Conservation (phyloP, 2,329 filamentous ascomycete species). For the Tolypocladium album region DNA sequence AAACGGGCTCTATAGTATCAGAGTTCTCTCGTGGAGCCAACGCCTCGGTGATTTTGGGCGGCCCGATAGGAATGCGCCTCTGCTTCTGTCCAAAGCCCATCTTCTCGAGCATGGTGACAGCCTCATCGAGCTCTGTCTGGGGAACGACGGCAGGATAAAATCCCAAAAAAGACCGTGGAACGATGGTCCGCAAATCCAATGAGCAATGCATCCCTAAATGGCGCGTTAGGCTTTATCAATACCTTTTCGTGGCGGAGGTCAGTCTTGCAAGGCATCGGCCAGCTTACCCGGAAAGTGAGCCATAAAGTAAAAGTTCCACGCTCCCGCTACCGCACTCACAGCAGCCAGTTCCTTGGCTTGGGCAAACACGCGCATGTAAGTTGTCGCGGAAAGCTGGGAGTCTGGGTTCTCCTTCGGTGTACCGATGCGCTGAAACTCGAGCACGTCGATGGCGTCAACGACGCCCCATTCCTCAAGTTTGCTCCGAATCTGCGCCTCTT, state of each 20-base stretch:
- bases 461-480: conserved; percentile 26
- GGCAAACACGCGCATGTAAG: conserved; percentile 32
- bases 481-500: conserved; percentile 34
- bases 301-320: conserved; percentile 22
- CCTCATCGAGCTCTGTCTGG: conserved; percentile 20
- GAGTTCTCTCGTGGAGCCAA: conserved; percentile 9
- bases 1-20: conserved; percentile 7
- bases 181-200: conserved; percentile 27
- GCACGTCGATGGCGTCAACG: conserved; percentile 29
- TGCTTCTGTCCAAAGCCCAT: background rate
- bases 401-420: conserved; percentile 19
- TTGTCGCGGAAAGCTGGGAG: conserved; percentile 29
- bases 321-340: conserved; percentile 16
- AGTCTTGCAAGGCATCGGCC: background rate
- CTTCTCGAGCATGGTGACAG: conserved; percentile 8
- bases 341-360: conserved; percentile 20
- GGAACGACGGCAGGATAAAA: conserved; percentile 13
- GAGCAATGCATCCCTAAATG: conserved; percentile 27
- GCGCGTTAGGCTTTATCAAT: background rate
- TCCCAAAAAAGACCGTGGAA: conserved; percentile 13
- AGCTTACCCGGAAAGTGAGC: conserved; percentile 24
- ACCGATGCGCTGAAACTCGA: conserved; percentile 38
- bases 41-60: conserved; percentile 8
- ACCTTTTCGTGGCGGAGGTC: background rate
- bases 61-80: conserved; percentile 5